A percentile compares a stretch with the other conserved stretches of the same genome.
Evolutionary conservation across 31 red algal species (phyloP).

Genomic region (Porphyra umbilicalis): DNA sequence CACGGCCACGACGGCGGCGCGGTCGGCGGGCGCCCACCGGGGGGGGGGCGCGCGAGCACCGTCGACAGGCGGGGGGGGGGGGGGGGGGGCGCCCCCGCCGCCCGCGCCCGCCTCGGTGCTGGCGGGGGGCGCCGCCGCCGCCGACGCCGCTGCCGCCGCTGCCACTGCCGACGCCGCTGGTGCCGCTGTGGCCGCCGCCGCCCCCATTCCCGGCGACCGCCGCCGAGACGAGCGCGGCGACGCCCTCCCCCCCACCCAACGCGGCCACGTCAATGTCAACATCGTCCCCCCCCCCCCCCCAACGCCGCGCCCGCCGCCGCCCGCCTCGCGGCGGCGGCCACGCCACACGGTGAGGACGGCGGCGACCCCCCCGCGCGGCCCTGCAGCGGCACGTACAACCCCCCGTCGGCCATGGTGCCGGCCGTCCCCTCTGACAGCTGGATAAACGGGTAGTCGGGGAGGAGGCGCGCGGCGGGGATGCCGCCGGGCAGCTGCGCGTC

Average conservation of each 20-base stretch:
- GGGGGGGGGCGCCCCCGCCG: background rate
- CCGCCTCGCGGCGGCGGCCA: background rate
- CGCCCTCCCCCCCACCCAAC: background rate
- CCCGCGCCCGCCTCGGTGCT: background rate
- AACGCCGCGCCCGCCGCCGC: background rate
- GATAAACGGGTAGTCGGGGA: slow-evolving; percentile 82
- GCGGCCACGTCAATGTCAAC: too few relatives aligned
- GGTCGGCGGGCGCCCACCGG: slow-evolving; percentile 20
- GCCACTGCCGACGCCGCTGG: background rate
- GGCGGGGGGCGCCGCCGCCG: background rate
- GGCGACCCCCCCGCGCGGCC: background rate
- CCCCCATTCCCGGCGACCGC: too few relatives aligned
- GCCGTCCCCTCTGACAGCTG: slow-evolving; percentile 4
- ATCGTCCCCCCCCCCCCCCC: background rate
- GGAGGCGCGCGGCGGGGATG: slow-evolving; percentile 52
- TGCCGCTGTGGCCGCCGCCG: background rate
- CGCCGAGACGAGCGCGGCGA: background rate
- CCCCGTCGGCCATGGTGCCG: slow-evolving; percentile 52
- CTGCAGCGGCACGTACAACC: slow-evolving; percentile 57
- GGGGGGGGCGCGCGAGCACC: background rate
- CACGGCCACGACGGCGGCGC: slow-evolving; percentile 19
- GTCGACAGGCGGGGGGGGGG: background rate
- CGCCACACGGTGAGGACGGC: background rate
- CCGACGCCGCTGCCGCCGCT: background rate
- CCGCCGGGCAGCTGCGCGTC: slow-evolving; percentile 61